These are phyloP conservation scores for Phytophthora sp. DNA, from an alignment of 352 stramenopile species.

Conservation along the genomic window DNA sequence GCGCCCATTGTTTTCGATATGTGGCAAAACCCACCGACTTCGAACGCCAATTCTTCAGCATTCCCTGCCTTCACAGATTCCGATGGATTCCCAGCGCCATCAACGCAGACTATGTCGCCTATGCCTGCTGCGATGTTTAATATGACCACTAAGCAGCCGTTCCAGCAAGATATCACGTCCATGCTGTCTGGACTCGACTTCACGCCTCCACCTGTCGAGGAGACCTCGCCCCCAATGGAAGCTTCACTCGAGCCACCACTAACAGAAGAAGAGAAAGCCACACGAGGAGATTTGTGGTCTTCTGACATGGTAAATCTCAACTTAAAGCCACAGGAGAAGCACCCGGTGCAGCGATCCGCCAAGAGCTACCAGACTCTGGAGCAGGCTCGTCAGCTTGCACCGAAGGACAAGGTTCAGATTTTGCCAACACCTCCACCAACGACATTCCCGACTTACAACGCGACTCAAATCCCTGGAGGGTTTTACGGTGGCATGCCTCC, in stretches of 20 bases:
- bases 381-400: slow-evolving; percentile 64
- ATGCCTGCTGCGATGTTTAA: slow-evolving; percentile 3
- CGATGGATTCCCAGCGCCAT: slow-evolving; percentile 26
- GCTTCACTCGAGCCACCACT: slow-evolving; percentile 22
- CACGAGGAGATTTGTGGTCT: slow-evolving; percentile 65
- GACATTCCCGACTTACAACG: slow-evolving; percentile 38
- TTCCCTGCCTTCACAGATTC: slow-evolving; percentile 40
- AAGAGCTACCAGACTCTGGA: slow-evolving; percentile 76
- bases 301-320: slow-evolving; percentile 82
- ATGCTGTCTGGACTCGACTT: slow-evolving; percentile 85
- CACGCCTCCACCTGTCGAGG: slow-evolving; percentile 52
- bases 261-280: slow-evolving; percentile 35
- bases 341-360: slow-evolving; percentile 45
- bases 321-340: slow-evolving; percentile 64
- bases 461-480: slow-evolving; percentile 12
- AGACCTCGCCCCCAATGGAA: slow-evolving; percentile 26
- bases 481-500: slow-evolving; percentile 41
- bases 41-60: slow-evolving; percentile 6
- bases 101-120: no score
- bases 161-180: slow-evolving; percentile 64
- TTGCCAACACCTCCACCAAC: slow-evolving; percentile 47
- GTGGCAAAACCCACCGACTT: slow-evolving; percentile 27
- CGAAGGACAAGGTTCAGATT: slow-evolving; percentile 69
- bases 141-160: slow-evolving; percentile 20
- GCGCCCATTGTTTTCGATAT: slow-evolving; percentile 33